Evolutionary conservation across 345 rosid genomes (phyloP).

Genomic region (Salix koriyanagi): DNA sequence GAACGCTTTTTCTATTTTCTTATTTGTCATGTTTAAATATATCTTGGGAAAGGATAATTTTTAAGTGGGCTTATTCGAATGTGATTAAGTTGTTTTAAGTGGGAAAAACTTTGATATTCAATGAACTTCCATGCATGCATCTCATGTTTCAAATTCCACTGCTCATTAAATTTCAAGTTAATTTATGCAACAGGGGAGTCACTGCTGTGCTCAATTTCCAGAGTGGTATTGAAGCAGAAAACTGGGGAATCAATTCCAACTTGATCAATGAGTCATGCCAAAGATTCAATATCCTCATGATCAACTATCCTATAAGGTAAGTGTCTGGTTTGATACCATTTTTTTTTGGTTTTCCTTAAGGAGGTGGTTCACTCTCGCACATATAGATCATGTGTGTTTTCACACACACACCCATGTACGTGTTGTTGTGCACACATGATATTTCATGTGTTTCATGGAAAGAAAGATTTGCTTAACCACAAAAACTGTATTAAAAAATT

Average conservation of each 20-base stretch:
- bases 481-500: not conserved
- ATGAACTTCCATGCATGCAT: not conserved
- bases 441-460: not conserved
- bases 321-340: not conserved
- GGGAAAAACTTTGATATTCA: not conserved
- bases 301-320: conserved; percentile 81
- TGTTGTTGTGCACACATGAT: not conserved
- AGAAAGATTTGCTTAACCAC: not conserved
- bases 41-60: not conserved
- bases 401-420: not conserved
- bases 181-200: conserved; percentile 55
- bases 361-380: not conserved
- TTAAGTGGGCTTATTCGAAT: not conserved
- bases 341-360: no score
- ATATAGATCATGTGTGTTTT: not conserved
- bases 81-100: not conserved
- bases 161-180: not conserved
- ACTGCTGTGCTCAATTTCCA: conserved; percentile 85
- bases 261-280: conserved; percentile 70
- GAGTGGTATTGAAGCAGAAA: conserved; percentile 75
- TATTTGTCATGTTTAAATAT: not conserved
- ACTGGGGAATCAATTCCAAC: conserved; percentile 67
- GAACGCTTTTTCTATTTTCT: not conserved
- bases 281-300: conserved; percentile 64
- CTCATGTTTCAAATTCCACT: not conserved